Conservation (phyloP, 495 filamentous ascomycete species). For the Coniosporium apollinis region DNA sequence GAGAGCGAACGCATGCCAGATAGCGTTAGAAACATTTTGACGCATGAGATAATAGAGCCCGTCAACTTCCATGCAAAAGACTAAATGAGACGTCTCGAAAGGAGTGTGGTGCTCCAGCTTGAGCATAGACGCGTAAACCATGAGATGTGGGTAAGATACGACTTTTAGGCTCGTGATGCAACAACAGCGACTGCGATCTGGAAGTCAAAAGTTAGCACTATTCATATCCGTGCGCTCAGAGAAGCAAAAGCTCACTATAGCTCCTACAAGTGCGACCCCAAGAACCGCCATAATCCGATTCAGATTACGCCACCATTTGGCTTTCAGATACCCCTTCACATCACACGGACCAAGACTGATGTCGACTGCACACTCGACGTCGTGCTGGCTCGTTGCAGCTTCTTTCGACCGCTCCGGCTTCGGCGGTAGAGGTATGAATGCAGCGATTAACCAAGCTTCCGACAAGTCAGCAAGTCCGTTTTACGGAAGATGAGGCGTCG, state of each 20-base stretch:
- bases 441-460: conserved; percentile 69
- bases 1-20: too few species aligned
- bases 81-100: too few species aligned
- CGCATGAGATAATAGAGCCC: too few species aligned
- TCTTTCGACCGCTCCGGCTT: conserved; percentile 20
- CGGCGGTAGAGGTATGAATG: conserved; percentile 62
- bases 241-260: conserved; percentile 39
- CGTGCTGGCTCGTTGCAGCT: conserved; percentile 10
- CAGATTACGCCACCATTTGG: conserved; percentile 80
- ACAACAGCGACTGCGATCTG: conserved; percentile 44
- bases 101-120: too few species aligned
- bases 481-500: neutral
- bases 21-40: too few species aligned
- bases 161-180: too few species aligned
- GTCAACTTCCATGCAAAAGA: too few species aligned
- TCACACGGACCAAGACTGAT: conserved; percentile 16
- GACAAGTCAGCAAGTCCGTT: conserved; percentile 3
- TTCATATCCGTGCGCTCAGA: neutral
- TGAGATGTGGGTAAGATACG: too few species aligned
- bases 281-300: conserved; percentile 76
- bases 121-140: too few species aligned
- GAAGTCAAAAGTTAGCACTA: conserved; percentile 10
- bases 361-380: conserved; percentile 16
- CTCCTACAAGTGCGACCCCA: conserved; percentile 60
- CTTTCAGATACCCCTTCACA: conserved; percentile 48